Evolutionary conservation across 495 filamentous ascomycete genomes (phyloP), one percentile per base, ranked within the genome.

Genomic region (Hypoxylon rickii): DNA sequence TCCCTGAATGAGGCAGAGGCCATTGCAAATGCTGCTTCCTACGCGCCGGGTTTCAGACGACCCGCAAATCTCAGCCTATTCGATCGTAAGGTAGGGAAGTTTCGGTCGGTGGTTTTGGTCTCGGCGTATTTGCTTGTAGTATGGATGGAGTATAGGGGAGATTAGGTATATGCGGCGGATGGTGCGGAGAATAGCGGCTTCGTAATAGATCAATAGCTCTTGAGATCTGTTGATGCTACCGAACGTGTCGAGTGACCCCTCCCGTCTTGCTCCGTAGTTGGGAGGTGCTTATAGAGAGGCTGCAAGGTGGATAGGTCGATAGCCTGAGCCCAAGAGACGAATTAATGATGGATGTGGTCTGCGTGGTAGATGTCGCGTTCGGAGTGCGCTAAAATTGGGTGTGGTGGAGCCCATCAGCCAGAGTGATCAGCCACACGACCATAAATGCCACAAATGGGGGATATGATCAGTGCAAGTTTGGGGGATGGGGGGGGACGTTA

Each of bases 1-100:
- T 96, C 89, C 55, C 92, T 83, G 74, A 98, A 97, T 7, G 90
- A 89, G 51, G 84, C 77, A 54, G 92, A 92, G 31, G 94, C 89
- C 94, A 98, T 98, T 61, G 50, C 48, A 17, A 48, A 57, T 34
- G 24, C 13, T 53, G 5, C 3, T 37, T 15, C 31, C 43, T 33
- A 46, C 15, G 13, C 40, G 38, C 29, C 18, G 36, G 37, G 33
- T 61, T 34, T 51, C 18, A 47, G 43, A 16, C 13, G 29, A 38
- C 39, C 55, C 32, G 58, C 13, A 47, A 47, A 21, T 48, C 6
- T 47, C 42, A 37, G 43, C 32, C 29, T 15, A 33, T 45, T 45
- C 40, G 46, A 55, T 48, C 46, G 42, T 37, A 52, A 44, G 36
- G 43, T 22, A 48, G 44, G 49, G 43, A 29, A 44, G 46, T 17